phyloP scores from a whole-genome alignment of 2,329 filamentous ascomycete genomes.

The Colletotrichum costaricense region DNA sequence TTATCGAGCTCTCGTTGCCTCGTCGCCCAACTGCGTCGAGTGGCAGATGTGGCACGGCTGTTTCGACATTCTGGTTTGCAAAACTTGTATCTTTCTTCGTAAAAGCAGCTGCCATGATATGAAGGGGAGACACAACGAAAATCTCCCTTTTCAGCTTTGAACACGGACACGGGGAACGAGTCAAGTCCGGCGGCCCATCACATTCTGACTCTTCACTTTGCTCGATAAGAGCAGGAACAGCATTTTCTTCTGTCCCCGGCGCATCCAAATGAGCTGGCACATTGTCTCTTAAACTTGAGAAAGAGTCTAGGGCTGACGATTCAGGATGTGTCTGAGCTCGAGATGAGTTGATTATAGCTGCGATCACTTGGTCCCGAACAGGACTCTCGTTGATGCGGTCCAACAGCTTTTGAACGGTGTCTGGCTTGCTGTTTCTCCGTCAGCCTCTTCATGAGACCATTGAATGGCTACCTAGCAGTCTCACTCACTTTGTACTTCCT shows the following conservation, averaged over 20 bases:
- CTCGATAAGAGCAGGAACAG: background rate
- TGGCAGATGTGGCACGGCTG: no score
- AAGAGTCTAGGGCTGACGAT: no score
- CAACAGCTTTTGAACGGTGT: constrained; percentile 42
- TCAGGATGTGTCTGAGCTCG: no score
- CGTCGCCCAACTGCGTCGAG: background rate
- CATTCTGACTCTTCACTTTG: background rate
- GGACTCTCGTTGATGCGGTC: constrained; percentile 40
- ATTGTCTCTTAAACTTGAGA: no score
- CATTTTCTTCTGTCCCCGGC: no score
- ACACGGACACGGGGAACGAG: background rate
- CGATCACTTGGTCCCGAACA: constrained; percentile 36
- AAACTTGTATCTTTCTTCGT: no score
- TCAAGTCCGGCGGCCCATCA: background rate
- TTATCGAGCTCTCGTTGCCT: background rate
- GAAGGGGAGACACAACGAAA: constrained; percentile 33
- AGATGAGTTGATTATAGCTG: background rate
- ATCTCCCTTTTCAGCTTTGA: background rate
- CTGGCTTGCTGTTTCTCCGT: constrained; percentile 29
- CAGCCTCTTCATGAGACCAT: background rate
- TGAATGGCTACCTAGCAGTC: background rate
- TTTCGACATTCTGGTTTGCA: no score
- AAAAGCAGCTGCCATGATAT: constrained; percentile 36
- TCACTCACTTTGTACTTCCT: constrained; percentile 35
- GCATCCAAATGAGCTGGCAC: no score